Evolutionary conservation across 352 stramenopile genomes (phyloP), one percentile per base, ranked within the genome.

Genomic region (Thalassiosira exigua): DNA sequence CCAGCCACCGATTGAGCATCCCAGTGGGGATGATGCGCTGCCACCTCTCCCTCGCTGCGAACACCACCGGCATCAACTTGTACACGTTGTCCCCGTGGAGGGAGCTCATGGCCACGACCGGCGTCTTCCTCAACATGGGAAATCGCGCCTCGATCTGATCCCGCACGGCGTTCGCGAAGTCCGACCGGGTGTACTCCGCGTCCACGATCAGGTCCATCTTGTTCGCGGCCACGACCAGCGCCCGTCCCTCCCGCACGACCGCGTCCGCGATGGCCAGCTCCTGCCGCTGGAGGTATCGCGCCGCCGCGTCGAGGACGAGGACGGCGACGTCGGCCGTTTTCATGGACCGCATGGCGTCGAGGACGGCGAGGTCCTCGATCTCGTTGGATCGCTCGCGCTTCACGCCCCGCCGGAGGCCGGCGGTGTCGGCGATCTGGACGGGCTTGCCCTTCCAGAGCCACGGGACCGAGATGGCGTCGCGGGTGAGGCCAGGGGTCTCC

Each of bases 171-270:
- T 75, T 76, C 11, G 84, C 85, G 77, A 86, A 94, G 54, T 91
- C 82, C 42, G 81, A n/a, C 9, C 74, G 57, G 4, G 73, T 81
- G 42, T 92, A 92, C 5, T 84, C 64, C 9, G 51, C 73, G 51
- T 92, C 87, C 41, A 90, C 76, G 30, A 94, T 67, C 1, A 91
- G 72, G 62, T 94, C 89, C 82, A 91, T 90, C 65, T 94, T 94
- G 53, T 94, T 94, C 21, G 86, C 89, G 17, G 80, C 89, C 39
- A 94, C 79, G 0, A 94, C 81, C 50, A 94, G 70, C 7, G 86
- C 56, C 21, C 89, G 74, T 53, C 89, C 89, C 75, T 94, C 89
- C 48, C 88, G 77, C 14, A 94, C 62, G 19, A 94, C 85, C 30
- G 85, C 71, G 71, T 90, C 87, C 9, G 82, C 87, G 59, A 94